These are phyloP conservation scores for Pelargonium nanum DNA, from an alignment of 345 rosid species.

Conservation along the genomic window DNA sequence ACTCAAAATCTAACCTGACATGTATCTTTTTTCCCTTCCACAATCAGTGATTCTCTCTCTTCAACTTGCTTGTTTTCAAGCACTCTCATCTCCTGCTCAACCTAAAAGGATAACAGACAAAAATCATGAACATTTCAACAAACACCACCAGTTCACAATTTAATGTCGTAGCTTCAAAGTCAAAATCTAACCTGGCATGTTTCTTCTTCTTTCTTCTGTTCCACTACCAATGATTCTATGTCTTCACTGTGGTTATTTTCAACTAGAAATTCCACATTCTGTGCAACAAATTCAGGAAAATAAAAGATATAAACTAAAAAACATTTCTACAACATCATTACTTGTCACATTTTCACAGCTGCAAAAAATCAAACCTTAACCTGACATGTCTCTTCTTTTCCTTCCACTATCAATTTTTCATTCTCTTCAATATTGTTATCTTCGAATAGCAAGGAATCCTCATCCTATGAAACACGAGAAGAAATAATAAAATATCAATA, in stretches of 20 bases:
- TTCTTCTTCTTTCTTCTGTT: background rate
- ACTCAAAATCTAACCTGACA: background rate
- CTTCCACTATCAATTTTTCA: too few species aligned
- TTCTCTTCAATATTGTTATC: background rate
- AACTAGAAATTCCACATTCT: background rate
- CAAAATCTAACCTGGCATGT: background rate
- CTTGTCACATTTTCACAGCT: background rate
- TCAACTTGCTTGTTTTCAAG: background rate
- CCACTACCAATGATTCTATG: background rate
- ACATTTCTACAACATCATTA: background rate
- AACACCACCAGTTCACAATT: background rate
- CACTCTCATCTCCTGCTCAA: background rate
- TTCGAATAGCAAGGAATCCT: constrained; percentile 17
- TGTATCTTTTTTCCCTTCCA: background rate
- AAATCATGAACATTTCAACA: background rate
- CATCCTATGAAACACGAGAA: constrained; percentile 12
- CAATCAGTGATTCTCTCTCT: background rate
- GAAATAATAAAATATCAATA: background rate
- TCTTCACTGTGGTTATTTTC: background rate
- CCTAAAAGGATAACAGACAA: too few species aligned
- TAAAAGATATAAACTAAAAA: too few species aligned
- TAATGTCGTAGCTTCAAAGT: background rate
- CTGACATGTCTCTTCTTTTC: background rate
- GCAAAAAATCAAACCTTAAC: background rate
- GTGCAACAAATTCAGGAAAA: background rate